Conservation (phyloP, 1,139 yeast species). For the Nematodospora anomalae region DNA sequence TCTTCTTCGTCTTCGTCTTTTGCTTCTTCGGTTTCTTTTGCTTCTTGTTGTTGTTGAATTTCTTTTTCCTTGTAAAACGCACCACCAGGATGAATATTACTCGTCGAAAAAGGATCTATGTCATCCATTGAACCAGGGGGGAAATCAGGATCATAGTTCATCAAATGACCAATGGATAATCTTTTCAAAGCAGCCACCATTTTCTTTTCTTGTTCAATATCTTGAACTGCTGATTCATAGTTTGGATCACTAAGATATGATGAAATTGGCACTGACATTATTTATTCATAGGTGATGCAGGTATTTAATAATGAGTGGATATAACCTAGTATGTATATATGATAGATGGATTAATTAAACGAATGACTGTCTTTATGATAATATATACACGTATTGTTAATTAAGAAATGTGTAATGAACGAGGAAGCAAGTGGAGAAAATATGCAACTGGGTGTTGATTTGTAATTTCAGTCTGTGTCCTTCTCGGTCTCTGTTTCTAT, state of each 20-base stretch:
- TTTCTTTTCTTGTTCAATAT: slow-evolving; percentile 55
- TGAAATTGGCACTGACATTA: slow-evolving; percentile 12
- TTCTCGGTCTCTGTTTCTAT: too few relatives aligned
- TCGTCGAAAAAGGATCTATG: slow-evolving; percentile 19
- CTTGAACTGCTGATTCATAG: slow-evolving; percentile 47
- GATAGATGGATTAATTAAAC: not conserved
- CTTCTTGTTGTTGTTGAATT: slow-evolving; percentile 9
- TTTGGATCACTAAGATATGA: slow-evolving; percentile 12
- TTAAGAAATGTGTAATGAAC: too few relatives aligned
- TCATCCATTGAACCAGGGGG: slow-evolving; percentile 40
- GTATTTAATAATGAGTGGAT: not conserved
- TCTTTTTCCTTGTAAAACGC: slow-evolving; percentile 11
- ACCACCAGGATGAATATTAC: slow-evolving; percentile 2
- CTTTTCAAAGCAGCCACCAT: slow-evolving; percentile 60
- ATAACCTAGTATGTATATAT: not conserved
- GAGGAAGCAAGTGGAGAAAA: too few relatives aligned
- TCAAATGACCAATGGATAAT: slow-evolving; percentile 49
- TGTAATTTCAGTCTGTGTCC: too few relatives aligned
- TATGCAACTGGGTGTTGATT: too few relatives aligned
- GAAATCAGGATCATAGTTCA: slow-evolving; percentile 57
- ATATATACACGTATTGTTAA: too few relatives aligned
- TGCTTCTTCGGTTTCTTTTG: slow-evolving; percentile 3
- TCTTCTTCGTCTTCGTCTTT: slow-evolving; percentile 15
- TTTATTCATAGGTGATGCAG: not conserved
- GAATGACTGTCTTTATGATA: not conserved